phyloP scores from a whole-genome alignment of 2,329 filamentous ascomycete species.

The Diaporthe sp. region DNA sequence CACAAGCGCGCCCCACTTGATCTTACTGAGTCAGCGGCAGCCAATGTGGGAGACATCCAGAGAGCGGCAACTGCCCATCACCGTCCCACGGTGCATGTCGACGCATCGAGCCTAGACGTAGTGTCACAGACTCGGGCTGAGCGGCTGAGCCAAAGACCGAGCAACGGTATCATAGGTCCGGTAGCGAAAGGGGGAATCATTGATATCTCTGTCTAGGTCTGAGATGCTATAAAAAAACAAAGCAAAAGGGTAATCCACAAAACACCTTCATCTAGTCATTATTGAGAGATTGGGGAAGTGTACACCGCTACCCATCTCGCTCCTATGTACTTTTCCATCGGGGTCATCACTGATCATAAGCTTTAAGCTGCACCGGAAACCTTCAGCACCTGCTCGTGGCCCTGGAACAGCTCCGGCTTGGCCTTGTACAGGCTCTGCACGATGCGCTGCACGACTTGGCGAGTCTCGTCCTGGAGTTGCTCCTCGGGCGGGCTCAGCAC shows the following conservation, averaged over 20 bases:
- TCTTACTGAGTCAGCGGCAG: constrained; percentile 9
- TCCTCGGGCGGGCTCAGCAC: constrained; percentile 78
- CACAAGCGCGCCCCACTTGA: background rate
- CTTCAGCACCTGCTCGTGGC: constrained; percentile 43
- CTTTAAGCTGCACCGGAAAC: constrained; percentile 39
- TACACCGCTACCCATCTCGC: constrained; percentile 6
- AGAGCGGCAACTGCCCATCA: too few relatives aligned
- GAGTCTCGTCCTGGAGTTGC: constrained; percentile 79
- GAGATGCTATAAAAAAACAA: constrained; percentile 23
- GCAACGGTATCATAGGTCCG: background rate
- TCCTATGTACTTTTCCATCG: constrained; percentile 12
- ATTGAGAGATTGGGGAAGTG: constrained; percentile 22
- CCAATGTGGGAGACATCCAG: background rate
- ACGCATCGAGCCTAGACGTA: too few relatives aligned
- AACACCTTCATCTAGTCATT: constrained; percentile 33
- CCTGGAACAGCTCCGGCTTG: constrained; percentile 45
- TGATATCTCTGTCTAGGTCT: constrained; percentile 35
- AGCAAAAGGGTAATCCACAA: constrained; percentile 12
- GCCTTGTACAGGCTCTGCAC: constrained; percentile 59
- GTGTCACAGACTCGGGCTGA: background rate
- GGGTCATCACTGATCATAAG: background rate
- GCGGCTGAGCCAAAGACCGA: background rate
- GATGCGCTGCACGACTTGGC: constrained; percentile 72
- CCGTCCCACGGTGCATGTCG: background rate
- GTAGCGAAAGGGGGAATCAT: constrained; percentile 36